Evolutionary conservation across 2,329 filamentous ascomycete genomes (phyloP).

Genomic region (Calonectria pteridis): DNA sequence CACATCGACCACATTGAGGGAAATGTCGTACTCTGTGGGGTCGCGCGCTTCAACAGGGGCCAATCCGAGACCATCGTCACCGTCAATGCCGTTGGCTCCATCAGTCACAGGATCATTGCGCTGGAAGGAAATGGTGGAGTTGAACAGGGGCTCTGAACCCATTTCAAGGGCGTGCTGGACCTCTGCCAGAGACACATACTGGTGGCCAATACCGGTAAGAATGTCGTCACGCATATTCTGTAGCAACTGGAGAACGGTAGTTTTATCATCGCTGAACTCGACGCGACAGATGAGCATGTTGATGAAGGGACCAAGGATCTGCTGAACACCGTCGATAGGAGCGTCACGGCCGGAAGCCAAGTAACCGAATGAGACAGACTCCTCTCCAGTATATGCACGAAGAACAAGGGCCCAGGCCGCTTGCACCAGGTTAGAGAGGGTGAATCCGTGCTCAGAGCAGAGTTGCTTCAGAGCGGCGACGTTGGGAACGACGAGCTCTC

Average conservation of each 20-base stretch:
- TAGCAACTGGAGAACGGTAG: neutral
- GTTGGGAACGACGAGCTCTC: neutral
- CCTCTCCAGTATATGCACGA: neutral
- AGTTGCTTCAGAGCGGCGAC: neutral
- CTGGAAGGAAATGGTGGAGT: neutral
- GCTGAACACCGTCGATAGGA: neutral
- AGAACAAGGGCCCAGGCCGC: neutral
- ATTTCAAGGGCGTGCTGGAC: neutral
- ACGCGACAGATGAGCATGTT: constrained; percentile 3
- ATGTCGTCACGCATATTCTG: neutral
- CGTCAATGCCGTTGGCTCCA: neutral
- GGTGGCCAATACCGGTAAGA: neutral
- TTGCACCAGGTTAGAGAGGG: neutral
- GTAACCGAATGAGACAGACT: neutral
- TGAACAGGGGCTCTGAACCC: neutral
- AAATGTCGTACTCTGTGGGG: neutral
- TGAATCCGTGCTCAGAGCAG: neutral
- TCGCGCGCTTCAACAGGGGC: neutral
- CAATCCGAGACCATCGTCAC: neutral
- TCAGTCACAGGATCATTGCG: neutral
- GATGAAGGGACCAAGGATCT: neutral
- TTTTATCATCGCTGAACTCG: neutral
- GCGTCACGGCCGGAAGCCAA: neutral
- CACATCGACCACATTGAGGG: neutral
- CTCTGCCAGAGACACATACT: neutral